phyloP scores from a whole-genome alignment of 2,329 filamentous ascomycete species.

The Microcyclosporella mali region DNA sequence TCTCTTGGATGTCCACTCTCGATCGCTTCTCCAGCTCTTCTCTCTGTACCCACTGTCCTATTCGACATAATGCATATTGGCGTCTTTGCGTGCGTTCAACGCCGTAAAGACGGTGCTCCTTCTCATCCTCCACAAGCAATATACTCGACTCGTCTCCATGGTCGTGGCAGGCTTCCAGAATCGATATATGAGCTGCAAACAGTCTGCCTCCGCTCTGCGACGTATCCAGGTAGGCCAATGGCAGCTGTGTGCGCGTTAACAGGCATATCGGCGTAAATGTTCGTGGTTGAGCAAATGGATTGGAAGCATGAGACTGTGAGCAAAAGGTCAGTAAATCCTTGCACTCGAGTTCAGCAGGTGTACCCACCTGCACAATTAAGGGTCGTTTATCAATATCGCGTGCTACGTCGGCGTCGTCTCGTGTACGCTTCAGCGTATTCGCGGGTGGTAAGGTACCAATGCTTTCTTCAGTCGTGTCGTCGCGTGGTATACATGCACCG shows the following conservation, averaged over 20 bases:
- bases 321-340: slow-evolving; percentile 7
- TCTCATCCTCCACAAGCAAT: slow-evolving; percentile 56
- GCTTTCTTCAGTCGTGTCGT: slow-evolving; percentile 3
- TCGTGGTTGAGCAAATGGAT: slow-evolving; percentile 22
- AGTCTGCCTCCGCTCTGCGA: slow-evolving; percentile 47
- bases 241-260: slow-evolving; percentile 54
- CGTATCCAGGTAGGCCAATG: slow-evolving; percentile 58
- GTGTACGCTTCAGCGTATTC: slow-evolving; percentile 12
- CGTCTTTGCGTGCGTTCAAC: slow-evolving; percentile 59
- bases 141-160: slow-evolving; percentile 45
- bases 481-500: slow-evolving; percentile 11
- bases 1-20: slow-evolving; percentile 27
- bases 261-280: slow-evolving; percentile 35
- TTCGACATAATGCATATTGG: slow-evolving; percentile 61
- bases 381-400: slow-evolving; percentile 21
- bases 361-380: slow-evolving; percentile 22
- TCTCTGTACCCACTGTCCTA: slow-evolving; percentile 61
- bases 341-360: background rate
- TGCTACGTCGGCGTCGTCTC: slow-evolving; percentile 9
- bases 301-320: slow-evolving; percentile 14
- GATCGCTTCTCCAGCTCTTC: slow-evolving; percentile 41
- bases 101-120: slow-evolving; percentile 51
- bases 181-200: slow-evolving; percentile 57
- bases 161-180: slow-evolving; percentile 54
- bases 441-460: background rate